A percentile compares a stretch with the other conserved stretches of the same genome.
Conservation (phyloP, 345 rosid genomes). For the Gossypium raimondii region DNA sequence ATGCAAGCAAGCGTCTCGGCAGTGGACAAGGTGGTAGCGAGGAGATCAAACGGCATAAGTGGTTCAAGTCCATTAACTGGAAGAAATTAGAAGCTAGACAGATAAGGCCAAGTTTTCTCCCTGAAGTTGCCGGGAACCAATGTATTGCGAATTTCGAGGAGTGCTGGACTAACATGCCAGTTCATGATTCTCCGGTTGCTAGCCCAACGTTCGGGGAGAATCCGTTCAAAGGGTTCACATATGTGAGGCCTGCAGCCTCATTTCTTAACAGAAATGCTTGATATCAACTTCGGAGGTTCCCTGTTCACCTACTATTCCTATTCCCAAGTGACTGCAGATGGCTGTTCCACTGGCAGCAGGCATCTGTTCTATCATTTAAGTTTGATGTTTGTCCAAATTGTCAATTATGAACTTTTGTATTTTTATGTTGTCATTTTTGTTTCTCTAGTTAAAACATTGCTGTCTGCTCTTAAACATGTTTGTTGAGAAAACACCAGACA, state of each 20-base stretch:
- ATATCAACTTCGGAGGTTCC: background rate
- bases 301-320: too few relatives aligned
- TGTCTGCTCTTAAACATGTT: background rate
- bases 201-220: slow-evolving; percentile 40
- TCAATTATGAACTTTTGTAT: background rate
- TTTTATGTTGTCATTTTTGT: background rate
- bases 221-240: slow-evolving; percentile 42
- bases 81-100: slow-evolving; percentile 46
- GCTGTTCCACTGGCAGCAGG: background rate
- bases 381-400: background rate
- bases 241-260: slow-evolving; percentile 39
- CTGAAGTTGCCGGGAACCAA: slow-evolving; percentile 43
- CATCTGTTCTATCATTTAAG: background rate
- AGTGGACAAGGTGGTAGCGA: slow-evolving; percentile 37
- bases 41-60: slow-evolving; percentile 47
- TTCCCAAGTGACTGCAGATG: too few relatives aligned
- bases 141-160: slow-evolving; percentile 51
- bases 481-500: background rate
- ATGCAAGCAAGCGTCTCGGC: slow-evolving; percentile 41
- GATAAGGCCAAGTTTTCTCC: slow-evolving; percentile 45
- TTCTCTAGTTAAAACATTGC: background rate
- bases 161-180: slow-evolving; percentile 47
- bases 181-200: slow-evolving; percentile 48
- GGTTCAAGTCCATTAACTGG: slow-evolving; percentile 50
- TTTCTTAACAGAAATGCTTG: slow-evolving; percentile 28